Percentiles rank a stretch among this genome's conserved stretches.
These are phyloP conservation scores for Pascua sp. DNA, from an alignment of 1,284 basidiomycete genomes.

Conservation along the genomic window DNA sequence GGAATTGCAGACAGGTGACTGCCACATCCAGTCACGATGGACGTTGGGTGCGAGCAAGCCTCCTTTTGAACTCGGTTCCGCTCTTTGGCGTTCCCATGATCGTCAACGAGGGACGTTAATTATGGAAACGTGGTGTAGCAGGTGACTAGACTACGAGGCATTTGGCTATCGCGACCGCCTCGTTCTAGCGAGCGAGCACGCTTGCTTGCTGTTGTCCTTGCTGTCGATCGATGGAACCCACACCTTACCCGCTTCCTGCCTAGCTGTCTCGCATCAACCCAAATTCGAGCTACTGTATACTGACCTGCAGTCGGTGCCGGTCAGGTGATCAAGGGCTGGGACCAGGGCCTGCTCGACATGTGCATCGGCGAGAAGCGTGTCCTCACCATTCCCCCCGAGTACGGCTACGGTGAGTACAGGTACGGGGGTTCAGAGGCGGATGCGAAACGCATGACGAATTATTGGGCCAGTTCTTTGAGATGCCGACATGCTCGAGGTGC, in stretches of 20 bases:
- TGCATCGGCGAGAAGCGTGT: slow-evolving; percentile 86
- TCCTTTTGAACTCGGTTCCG: not conserved
- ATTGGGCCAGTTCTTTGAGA: not conserved
- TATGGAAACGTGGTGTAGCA: too few species aligned
- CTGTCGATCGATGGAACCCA: not conserved
- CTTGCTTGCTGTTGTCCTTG: too few species aligned
- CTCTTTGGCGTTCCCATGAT: not conserved
- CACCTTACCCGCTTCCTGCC: not conserved
- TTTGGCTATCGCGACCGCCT: too few species aligned
- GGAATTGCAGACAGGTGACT: too few species aligned
- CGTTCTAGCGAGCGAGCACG: too few species aligned
- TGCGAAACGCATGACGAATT: not conserved
- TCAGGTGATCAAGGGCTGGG: slow-evolving; percentile 55
- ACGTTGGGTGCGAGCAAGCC: too few species aligned
- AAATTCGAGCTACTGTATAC: not conserved
- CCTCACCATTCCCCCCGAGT: slow-evolving; percentile 73
- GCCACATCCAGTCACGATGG: too few species aligned
- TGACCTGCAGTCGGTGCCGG: slow-evolving; percentile 52
- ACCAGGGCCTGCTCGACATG: slow-evolving; percentile 61
- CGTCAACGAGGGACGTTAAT: not conserved
- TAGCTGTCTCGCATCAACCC: not conserved
- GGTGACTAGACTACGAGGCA: too few species aligned
- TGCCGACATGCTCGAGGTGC: not conserved
- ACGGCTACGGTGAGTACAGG: slow-evolving; percentile 70
- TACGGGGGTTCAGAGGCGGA: slow-evolving; percentile 8